A percentile compares a stretch with the other conserved stretches of the same genome.
These are phyloP conservation scores for Periconia macrospinosa DNA, from an alignment of 2,329 filamentous ascomycete species.

Conservation along the genomic window DNA sequence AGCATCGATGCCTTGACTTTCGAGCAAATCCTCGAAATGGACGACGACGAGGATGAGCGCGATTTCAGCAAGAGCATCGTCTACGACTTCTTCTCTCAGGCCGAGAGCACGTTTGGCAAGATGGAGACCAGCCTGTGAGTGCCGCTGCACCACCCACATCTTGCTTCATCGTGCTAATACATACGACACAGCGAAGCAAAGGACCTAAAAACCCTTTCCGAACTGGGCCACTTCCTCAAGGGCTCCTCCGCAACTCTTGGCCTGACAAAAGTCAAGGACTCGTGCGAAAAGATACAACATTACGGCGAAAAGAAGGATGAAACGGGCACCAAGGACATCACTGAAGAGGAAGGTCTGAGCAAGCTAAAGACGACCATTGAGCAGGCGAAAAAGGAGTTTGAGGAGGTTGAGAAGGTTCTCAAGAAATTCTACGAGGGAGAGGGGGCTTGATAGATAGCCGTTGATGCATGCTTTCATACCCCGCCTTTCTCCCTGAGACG, in stretches of 20 bases:
- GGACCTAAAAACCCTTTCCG: conserved; percentile 75
- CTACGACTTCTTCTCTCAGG: conserved; percentile 90
- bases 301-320: conserved; percentile 82
- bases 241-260: conserved; percentile 94
- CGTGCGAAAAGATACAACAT: conserved; percentile 95
- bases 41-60: conserved; percentile 80
- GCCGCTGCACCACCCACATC: conserved; percentile 11
- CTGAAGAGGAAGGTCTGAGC: conserved; percentile 66
- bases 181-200: conserved; percentile 58
- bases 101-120: conserved; percentile 77
- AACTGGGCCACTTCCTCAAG: conserved; percentile 93
- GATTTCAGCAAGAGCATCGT: conserved; percentile 91
- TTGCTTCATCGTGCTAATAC: conserved; percentile 13
- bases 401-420: conserved; percentile 71
- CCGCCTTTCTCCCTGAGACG: background rate
- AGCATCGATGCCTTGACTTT: conserved; percentile 81
- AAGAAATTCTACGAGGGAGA: conserved; percentile 68
- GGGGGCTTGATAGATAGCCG: background rate
- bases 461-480: background rate
- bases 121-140: conserved; percentile 86
- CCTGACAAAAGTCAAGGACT: conserved; percentile 85
- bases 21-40: conserved; percentile 97
- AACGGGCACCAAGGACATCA: conserved; percentile 67
- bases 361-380: conserved; percentile 71
- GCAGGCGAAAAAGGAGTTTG: conserved; percentile 75